Evolutionary conservation across 1,284 basidiomycete species (phyloP).

Genomic region (Pseudozyma sp.): DNA sequence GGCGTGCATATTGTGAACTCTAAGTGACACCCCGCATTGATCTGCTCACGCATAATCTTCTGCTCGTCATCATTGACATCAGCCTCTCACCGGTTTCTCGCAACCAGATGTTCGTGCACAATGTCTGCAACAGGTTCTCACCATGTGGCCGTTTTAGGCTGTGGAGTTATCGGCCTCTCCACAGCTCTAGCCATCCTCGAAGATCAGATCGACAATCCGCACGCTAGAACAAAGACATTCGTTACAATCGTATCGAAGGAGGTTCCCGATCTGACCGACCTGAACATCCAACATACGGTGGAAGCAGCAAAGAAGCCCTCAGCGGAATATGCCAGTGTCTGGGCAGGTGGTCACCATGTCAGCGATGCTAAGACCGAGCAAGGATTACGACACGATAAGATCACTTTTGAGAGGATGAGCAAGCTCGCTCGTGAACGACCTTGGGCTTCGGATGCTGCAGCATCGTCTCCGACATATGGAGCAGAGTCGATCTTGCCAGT

Average conservation of each 20-base stretch:
- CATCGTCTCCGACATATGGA: background rate
- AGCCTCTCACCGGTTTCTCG: background rate
- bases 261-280: conserved; percentile 19
- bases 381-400: conserved; percentile 42
- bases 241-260: conserved; percentile 47
- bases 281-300: background rate
- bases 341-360: conserved; percentile 54
- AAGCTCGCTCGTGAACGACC: conserved; percentile 24
- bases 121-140: background rate
- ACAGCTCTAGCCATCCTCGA: conserved; percentile 47
- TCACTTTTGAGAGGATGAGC: conserved; percentile 44
- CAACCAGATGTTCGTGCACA: no score
- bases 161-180: conserved; percentile 54
- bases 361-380: conserved; percentile 43
- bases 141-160: conserved; percentile 41
- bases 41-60: background rate
- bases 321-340: conserved; percentile 46
- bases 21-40: background rate
- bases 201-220: conserved; percentile 3
- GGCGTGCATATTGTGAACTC: background rate
- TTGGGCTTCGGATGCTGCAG: conserved; percentile 8
- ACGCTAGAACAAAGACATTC: background rate
- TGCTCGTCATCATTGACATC: background rate
- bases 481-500: background rate
- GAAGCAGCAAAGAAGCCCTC: conserved; percentile 7